Percentiles rank a stretch among this genome's conserved stretches.
Conservation (phyloP, 768 basidiomycete genomes). For the Auriscalpium vulgare region DNA sequence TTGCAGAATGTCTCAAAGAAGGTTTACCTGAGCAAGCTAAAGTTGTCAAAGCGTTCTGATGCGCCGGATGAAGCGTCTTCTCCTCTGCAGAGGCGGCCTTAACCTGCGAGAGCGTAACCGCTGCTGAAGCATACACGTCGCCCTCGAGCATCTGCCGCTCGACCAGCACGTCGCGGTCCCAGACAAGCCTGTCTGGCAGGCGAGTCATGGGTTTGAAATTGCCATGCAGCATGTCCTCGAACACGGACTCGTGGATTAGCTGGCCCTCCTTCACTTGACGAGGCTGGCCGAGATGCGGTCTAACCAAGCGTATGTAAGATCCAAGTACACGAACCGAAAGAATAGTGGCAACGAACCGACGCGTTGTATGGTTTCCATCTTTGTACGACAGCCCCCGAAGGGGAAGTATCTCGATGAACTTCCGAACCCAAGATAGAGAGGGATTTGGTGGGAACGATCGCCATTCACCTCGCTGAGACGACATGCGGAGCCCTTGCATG, state of each 20-base stretch:
- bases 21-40: too few species aligned
- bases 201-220: not conserved
- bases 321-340: not conserved
- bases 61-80: too few species aligned
- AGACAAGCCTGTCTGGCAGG: not conserved
- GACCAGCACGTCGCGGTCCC: not conserved
- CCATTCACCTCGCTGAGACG: not conserved
- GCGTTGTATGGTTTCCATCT: too few species aligned
- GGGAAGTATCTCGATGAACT: not conserved
- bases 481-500: constrained; percentile 12
- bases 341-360: not conserved
- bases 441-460: not conserved
- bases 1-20: too few species aligned
- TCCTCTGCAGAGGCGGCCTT: too few species aligned
- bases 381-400: not conserved
- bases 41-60: too few species aligned
- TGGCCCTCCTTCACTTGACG: not conserved
- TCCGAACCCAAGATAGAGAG: not conserved
- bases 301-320: not conserved
- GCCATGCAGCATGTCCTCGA: not conserved
- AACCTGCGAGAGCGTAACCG: too few species aligned
- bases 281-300: not conserved
- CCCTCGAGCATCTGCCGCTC: not conserved
- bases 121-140: not conserved
- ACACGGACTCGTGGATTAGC: not conserved